Percentiles rank a stretch among this genome's conserved stretches.
Evolutionary conservation across 1,284 basidiomycete genomes (phyloP).

Genomic region (Marasmius tenuissimus): DNA sequence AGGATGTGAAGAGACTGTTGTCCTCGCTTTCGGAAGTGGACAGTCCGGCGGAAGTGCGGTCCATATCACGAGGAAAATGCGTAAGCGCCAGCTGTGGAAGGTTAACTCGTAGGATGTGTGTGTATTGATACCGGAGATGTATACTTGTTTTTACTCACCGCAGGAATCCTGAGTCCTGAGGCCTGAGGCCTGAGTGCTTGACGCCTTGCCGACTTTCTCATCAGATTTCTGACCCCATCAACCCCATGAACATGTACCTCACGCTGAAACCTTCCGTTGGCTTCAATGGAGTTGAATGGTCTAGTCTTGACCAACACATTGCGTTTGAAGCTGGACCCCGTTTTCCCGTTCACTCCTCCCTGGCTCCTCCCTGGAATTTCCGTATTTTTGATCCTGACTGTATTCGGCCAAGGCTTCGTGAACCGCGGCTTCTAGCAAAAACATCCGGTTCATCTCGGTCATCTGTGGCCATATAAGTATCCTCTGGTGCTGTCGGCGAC

Average conservation of each 20-base stretch:
- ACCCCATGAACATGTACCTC: slow-evolving; percentile 1
- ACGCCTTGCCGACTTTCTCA: background rate
- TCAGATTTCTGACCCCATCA: slow-evolving; percentile 3
- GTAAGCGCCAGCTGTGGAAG: slow-evolving; percentile 83
- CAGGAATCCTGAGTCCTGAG: slow-evolving; percentile 4
- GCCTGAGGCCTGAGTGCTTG: background rate
- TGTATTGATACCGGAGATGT: slow-evolving; percentile 7
- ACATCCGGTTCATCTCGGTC: background rate
- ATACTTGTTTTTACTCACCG: slow-evolving; percentile 4
- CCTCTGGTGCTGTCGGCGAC: too few species aligned
- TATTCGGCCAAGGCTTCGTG: background rate
- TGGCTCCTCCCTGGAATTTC: background rate
- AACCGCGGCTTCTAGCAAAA: too few species aligned
- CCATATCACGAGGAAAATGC: slow-evolving; percentile 83
- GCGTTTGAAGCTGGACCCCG: background rate
- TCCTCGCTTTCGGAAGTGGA: slow-evolving; percentile 78
- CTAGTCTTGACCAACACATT: background rate
- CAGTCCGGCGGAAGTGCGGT: slow-evolving; percentile 72
- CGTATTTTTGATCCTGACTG: background rate
- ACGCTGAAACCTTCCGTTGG: background rate
- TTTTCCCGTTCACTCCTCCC: background rate
- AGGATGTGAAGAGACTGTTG: slow-evolving; percentile 79
- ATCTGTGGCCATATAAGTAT: background rate
- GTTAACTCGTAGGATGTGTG: slow-evolving; percentile 60
- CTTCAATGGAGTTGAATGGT: background rate